These are phyloP conservation scores for Kokia cookei DNA, from an alignment of 441 rosid genomes.

Conservation along the genomic window DNA sequence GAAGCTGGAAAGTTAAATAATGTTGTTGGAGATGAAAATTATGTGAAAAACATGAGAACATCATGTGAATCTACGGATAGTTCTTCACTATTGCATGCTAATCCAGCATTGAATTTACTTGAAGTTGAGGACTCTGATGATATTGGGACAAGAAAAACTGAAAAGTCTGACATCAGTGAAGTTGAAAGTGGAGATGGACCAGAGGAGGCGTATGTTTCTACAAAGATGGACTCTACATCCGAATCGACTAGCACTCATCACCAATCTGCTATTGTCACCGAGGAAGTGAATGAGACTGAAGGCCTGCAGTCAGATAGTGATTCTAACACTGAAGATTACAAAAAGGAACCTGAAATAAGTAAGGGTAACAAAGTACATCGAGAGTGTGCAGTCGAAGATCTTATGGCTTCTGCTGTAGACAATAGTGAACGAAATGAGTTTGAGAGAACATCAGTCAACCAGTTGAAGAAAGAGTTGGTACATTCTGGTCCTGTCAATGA, in stretches of 20 bases:
- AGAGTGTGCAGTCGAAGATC: slow-evolving; percentile 13
- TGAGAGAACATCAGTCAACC: slow-evolving; percentile 34
- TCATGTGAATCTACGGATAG: slow-evolving; percentile 24
- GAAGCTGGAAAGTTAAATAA: background rate
- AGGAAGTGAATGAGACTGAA: slow-evolving; percentile 26
- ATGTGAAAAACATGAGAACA: slow-evolving; percentile 6
- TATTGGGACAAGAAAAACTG: slow-evolving; percentile 16
- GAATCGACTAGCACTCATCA: slow-evolving; percentile 18
- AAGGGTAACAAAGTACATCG: slow-evolving; percentile 13
- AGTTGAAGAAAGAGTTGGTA: slow-evolving; percentile 15
- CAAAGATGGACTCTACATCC: slow-evolving; percentile 3
- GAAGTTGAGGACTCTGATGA: slow-evolving; percentile 21
- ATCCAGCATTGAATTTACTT: slow-evolving; percentile 7
- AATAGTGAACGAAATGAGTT: slow-evolving; percentile 27
- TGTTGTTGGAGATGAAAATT: slow-evolving; percentile 18
- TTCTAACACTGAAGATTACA: slow-evolving; percentile 21
- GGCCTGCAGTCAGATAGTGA: slow-evolving; percentile 5
- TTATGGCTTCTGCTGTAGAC: slow-evolving; percentile 20
- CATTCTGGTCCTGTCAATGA: slow-evolving; percentile 17
- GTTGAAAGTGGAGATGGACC: slow-evolving; percentile 14
- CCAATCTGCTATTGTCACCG: slow-evolving; percentile 12
- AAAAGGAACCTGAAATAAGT: slow-evolving; percentile 28
- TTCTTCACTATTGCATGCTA: slow-evolving; percentile 17
- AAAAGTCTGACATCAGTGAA: slow-evolving; percentile 15
- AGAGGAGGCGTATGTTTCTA: slow-evolving; percentile 14